Evolutionary conservation across 2,329 filamentous ascomycete species (phyloP), one percentile per base, ranked within the genome.

Genomic region (Scedosporium apiospermum): DNA sequence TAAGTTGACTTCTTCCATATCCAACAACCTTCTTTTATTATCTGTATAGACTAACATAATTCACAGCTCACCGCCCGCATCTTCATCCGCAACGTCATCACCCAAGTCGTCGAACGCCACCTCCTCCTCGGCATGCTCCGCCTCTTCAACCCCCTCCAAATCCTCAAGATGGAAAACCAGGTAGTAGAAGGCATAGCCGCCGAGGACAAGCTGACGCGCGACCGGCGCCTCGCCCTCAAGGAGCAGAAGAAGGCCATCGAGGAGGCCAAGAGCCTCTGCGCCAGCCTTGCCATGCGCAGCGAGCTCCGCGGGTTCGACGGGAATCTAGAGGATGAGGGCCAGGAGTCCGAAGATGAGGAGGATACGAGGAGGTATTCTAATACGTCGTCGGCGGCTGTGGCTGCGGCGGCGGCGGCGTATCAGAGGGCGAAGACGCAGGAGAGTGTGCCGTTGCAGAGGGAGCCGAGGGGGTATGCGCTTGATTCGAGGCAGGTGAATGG

Each of bases 81-180:
- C 58, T 82, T 81, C 64, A 81, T 79, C 30, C 74, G 80, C 62
- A 82, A 82, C 65, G 75, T 80, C 63, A 81, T 82, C 62, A 81
- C 79, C 0, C 80, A 82, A 64, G 79, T 82, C 0, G 76, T 80
- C 0, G 80, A 82, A 68, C 75, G 80, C 0, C 80, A 82, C 62
- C 71, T 82, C 2, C 73, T 82, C 10, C 75, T 81, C 46, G 79
- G 80, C 34, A 80, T 82, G 77, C 76, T 81, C 58, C 72, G 77
- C 34, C 71, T 82, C 30, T 82, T 82, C 69, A 80, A 82, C 67
- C 78, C 79, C 6, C 76, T 80, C n/a, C 77, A 79, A 70, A 77
- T 82, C 41, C 68, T 82, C 53, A 73, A 74, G 65, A 79, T 82
- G 77, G 71, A 67, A 23, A 74, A 78, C 63, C 64, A 71, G 3